Evolutionary conservation across 1,284 basidiomycete genomes (phyloP), one percentile per base, ranked within the genome.

Genomic region (Taiwanofungus camphoratus): DNA sequence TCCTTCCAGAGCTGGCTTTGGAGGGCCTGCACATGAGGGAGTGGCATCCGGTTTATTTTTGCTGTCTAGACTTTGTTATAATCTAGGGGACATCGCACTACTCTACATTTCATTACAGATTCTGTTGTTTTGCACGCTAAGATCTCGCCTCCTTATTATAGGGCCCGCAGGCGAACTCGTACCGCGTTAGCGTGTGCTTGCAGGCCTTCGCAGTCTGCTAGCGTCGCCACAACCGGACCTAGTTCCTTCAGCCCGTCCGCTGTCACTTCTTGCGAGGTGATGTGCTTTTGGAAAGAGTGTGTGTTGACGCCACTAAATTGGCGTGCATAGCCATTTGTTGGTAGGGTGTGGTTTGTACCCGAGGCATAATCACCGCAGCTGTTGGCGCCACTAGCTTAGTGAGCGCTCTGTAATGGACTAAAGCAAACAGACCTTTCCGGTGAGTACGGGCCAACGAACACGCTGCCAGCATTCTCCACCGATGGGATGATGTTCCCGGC

Each of bases 241-340:
- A 99, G 74, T 2, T 62, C 71, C 52, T 72, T 70, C 41, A 99
- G 70, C 5, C 96, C 96, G 15, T 79, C 79, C 12, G 72, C 65
- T 3, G 92, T 90, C 21, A 99, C 77, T 58, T 93, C 87, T 63
- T 99, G 96, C 6, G 89, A 90, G 5, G 96, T 99, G 59, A 99
- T 97, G 66, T 98, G 89, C 67, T 99, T 99, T 66, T 98, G 93
- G 84, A 99, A 99, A 1, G 93, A 93, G 16, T 82, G 73, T 0
- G 95, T 98, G 67, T 96, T 98, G 54, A 99, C 96, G 13, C 96
- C 96, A 52, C 91, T 94, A 71, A 96, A 99, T 63, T 98, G 94
- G 44, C 92, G 85, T 12, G 96, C 96, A 60, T 94, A 98, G 16
- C 93, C 94, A 57, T 92, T 93, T 3, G 90, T 95, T 20, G 92